phyloP scores from a whole-genome alignment of 1,284 basidiomycete species.

The Cryptococcus depauperatus region DNA sequence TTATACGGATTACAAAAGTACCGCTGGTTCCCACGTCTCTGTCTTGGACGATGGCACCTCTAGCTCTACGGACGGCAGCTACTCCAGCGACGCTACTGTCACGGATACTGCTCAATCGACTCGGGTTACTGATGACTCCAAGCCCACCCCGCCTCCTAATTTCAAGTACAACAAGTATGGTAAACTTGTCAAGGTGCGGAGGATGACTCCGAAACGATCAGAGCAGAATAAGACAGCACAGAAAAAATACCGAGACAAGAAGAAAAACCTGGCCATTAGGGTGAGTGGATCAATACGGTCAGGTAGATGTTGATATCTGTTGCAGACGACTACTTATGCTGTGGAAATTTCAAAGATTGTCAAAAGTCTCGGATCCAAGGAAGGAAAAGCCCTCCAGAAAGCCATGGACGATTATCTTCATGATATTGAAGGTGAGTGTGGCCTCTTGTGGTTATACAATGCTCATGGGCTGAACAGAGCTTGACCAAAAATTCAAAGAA shows the following conservation, averaged over 20 bases:
- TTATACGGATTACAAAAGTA: too few relatives aligned
- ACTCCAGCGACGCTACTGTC: too few relatives aligned
- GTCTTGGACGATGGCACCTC: too few relatives aligned
- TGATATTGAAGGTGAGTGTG: background rate
- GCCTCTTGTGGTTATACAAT: too few relatives aligned
- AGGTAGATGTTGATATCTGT: background rate
- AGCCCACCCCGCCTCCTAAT: too few relatives aligned
- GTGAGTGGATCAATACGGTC: background rate
- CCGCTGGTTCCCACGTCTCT: too few relatives aligned
- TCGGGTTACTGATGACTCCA: too few relatives aligned
- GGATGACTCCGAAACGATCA: background rate
- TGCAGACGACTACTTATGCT: background rate
- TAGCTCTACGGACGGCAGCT: too few relatives aligned
- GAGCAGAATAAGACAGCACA: slow-evolving; percentile 2
- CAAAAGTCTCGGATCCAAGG: background rate
- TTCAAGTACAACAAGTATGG: too few relatives aligned
- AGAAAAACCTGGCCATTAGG: background rate
- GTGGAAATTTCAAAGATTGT: background rate
- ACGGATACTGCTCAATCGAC: too few relatives aligned
- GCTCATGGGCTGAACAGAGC: too few relatives aligned
- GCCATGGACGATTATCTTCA: background rate
- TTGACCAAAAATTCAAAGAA: too few relatives aligned
- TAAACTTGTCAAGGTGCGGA: background rate
- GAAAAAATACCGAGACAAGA: slow-evolving; percentile 11
- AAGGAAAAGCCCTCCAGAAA: background rate